A percentile compares a stretch with the other conserved stretches of the same genome.
phyloP scores from a whole-genome alignment of 2,329 filamentous ascomycete genomes.

The Epichloe glyceriae region DNA sequence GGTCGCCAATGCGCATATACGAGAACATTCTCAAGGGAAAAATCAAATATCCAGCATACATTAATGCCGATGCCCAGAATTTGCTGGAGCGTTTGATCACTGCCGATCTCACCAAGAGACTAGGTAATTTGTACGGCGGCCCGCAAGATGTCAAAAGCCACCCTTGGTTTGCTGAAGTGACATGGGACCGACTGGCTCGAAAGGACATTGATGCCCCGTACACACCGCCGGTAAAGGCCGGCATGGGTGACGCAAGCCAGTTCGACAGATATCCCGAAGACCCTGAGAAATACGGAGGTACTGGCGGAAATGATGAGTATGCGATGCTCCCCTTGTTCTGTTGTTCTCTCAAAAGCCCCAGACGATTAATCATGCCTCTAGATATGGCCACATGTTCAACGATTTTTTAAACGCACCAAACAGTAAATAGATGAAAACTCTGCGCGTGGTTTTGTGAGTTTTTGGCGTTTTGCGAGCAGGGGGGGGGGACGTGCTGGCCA shows the following conservation, averaged over 20 bases:
- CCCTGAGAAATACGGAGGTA: constrained; percentile 75
- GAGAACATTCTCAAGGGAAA: constrained; percentile 95
- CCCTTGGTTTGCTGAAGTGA: constrained; percentile 93
- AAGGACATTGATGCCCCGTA: constrained; percentile 99
- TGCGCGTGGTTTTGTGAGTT: background rate
- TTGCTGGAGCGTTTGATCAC: constrained; percentile 89
- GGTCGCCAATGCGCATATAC: constrained; percentile 97
- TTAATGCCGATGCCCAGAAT: constrained; percentile 88
- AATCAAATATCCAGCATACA: constrained; percentile 93
- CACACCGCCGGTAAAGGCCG: constrained; percentile 87
- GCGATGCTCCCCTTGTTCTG: constrained; percentile 19
- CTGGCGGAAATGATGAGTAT: constrained; percentile 67
- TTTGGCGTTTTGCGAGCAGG: background rate
- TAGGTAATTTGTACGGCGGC: constrained; percentile 88
- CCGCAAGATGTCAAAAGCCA: constrained; percentile 90
- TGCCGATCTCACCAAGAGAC: constrained; percentile 80
- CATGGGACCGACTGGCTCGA: constrained; percentile 84
- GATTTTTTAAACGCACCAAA: constrained; percentile 49
- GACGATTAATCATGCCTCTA: constrained; percentile 20
- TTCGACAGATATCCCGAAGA: constrained; percentile 98
- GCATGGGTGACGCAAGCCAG: constrained; percentile 87
- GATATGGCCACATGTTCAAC: constrained; percentile 60
- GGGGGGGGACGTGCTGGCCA: background rate
- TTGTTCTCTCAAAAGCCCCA: constrained; percentile 15
- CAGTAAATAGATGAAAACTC: background rate